Base-by-base conservation (phyloP, 164 flowering plant species). In the Malania oleifera region DNA sequence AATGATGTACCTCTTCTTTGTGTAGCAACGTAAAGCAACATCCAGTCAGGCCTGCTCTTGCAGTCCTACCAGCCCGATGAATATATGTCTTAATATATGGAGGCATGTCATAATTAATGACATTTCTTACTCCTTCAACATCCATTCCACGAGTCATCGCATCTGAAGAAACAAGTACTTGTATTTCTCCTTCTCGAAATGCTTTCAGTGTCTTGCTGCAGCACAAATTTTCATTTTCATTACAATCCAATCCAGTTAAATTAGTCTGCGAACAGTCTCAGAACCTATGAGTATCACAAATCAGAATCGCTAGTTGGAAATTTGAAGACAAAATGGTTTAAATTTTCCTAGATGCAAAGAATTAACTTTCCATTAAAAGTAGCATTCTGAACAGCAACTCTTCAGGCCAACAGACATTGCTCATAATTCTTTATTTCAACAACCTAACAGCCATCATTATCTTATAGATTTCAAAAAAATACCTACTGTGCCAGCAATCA, bases 91-190 rank as follows among this genome's bases (percentile, higher is more conserved):
- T 91, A 3, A 82, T 73, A 63, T 74, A 81, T 20, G 78, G 24
- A 48, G 96, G 98, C 80, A 75, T 72, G 50, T 89, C 98, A 65
- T 91, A 91, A 63, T 89, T 91, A 40, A 89, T 80, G 20, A 91
- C 91, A 75, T 78, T 83, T 59, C 61, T 70, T 46, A 91, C 85
- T 31, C 95, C 98, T 70, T 82, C 95, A 61, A 91, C 85, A 68
- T 91, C 98, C 95, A 87, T 91, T 65, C 98, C 98, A 70, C 98
- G 95, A 25, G 98, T 83, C 87, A 91, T 82, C 20, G 90, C 95
- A 85, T 91, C 98, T 29, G 98, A 83, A 40, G 92, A 81, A 63
- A 91, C 79, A 58, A 91, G 89, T 5, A 91, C 95, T 67, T 83
- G 87, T 45, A 83, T 57, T 28, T 82, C 70, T 38, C 96, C 98